Evolutionary conservation across 441 rosid genomes (phyloP).

Genomic region (California macrophylla): DNA sequence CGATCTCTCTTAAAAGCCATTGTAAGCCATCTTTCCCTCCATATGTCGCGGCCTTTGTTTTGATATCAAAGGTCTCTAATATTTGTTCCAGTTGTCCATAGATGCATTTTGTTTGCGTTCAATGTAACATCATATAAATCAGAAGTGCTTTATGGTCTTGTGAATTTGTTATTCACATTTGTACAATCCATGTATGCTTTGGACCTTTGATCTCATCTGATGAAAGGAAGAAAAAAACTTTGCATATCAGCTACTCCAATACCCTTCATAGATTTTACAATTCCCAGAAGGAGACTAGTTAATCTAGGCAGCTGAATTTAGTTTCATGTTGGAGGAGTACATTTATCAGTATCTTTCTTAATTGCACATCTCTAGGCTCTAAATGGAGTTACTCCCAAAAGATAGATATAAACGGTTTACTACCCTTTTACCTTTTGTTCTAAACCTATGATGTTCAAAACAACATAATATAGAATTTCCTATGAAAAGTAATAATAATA

Average conservation of each 20-base stretch:
- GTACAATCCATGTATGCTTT: background rate
- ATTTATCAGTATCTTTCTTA: too few species aligned
- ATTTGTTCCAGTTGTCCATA: background rate
- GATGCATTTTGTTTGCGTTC: background rate
- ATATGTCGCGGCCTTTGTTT: background rate
- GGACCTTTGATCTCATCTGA: background rate
- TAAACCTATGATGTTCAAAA: too few species aligned
- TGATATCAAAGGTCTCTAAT: background rate
- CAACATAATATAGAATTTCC: background rate
- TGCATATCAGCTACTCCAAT: background rate
- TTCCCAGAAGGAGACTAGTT: background rate
- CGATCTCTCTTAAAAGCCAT: conserved; percentile 87
- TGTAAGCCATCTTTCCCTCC: conserved; percentile 39
- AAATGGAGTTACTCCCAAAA: too few species aligned
- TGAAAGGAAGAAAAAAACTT: background rate
- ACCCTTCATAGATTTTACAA: background rate
- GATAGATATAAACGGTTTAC: background rate
- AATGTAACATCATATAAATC: background rate
- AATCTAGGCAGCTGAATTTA: background rate
- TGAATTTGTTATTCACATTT: background rate
- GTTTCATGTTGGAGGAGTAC: background rate
- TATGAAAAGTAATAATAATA: too few species aligned
- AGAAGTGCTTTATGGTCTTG: background rate
- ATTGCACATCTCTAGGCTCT: too few species aligned
- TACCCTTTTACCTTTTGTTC: background rate